These are phyloP conservation scores for Chrysophaeum taylorii DNA, from an alignment of 352 stramenopile genomes.

Conservation along the genomic window DNA sequence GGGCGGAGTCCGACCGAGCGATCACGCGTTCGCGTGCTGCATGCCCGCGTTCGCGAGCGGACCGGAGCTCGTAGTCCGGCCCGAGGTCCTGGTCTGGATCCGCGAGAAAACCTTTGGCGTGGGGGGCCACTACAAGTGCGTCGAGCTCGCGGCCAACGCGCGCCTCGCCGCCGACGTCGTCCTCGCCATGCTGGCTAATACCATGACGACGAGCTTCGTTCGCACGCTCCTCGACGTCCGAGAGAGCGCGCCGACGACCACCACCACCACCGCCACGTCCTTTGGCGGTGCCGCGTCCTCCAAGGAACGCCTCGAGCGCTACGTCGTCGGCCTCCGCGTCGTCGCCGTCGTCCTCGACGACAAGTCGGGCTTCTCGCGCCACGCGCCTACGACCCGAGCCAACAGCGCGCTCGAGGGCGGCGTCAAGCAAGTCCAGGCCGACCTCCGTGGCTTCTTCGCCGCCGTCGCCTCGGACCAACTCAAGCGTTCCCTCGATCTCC, in stretches of 20 bases:
- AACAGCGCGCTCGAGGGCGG: not conserved
- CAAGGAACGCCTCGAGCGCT: not conserved
- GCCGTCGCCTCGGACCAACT: not conserved
- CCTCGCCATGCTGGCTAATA: slow-evolving; percentile 3
- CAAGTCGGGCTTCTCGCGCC: not conserved
- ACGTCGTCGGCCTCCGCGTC: not conserved
- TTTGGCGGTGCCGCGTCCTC: not conserved
- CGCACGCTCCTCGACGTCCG: not conserved
- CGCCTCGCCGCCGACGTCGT: not conserved
- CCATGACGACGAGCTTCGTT: not conserved
- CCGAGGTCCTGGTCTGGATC: not conserved
- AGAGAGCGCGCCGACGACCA: no score
- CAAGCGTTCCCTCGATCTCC: not conserved
- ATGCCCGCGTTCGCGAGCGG: not conserved
- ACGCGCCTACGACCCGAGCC: not conserved
- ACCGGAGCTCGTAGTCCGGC: not conserved
- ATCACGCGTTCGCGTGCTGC: not conserved
- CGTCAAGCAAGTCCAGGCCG: not conserved
- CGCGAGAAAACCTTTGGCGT: not conserved
- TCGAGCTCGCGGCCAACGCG: not conserved
- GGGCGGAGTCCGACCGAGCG: not conserved
- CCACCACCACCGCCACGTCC: no score
- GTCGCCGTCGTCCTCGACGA: not conserved
- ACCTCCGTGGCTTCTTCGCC: not conserved
- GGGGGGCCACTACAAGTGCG: not conserved